These are phyloP conservation scores for Sarcodon sp. DNA, from an alignment of 768 basidiomycete species.

Conservation along the genomic window DNA sequence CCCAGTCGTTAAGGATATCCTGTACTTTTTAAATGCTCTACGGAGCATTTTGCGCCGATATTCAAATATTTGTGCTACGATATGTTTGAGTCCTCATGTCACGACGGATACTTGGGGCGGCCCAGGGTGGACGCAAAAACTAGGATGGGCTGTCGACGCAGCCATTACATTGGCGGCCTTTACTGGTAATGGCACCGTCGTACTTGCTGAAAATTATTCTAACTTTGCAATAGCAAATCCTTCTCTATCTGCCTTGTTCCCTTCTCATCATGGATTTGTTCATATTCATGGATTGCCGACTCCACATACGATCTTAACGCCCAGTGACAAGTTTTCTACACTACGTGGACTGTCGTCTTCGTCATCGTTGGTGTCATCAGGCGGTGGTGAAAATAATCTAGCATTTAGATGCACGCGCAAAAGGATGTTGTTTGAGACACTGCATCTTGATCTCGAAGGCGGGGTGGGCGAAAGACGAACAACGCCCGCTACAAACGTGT, in stretches of 20 bases:
- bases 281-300: conserved; percentile 67
- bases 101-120: conserved; percentile 49
- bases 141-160: conserved; percentile 73
- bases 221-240: conserved; percentile 47
- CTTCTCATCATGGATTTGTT: conserved; percentile 78
- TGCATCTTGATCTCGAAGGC: conserved; percentile 83
- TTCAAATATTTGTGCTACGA: conserved; percentile 49
- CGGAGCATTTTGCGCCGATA: conserved; percentile 44
- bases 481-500: conserved; percentile 24
- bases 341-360: conserved; percentile 68
- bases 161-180: conserved; percentile 67
- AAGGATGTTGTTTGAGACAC: conserved; percentile 79
- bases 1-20: conserved; percentile 36
- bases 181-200: conserved; percentile 41
- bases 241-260: conserved; percentile 59
- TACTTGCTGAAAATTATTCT: neutral
- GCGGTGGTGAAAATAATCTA: conserved; percentile 89
- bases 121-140: conserved; percentile 59
- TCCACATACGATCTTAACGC: conserved; percentile 57
- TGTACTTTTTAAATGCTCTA: conserved; percentile 61
- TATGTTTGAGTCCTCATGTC: conserved; percentile 53
- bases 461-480: conserved; percentile 70
- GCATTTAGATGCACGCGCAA: conserved; percentile 90
- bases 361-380: conserved; percentile 21
- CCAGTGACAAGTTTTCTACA: conserved; percentile 73